Percentiles rank a stretch among this genome's conserved stretches.
phyloP scores from a whole-genome alignment of 495 filamentous ascomycete genomes.

The Penicilliopsis zonata region DNA sequence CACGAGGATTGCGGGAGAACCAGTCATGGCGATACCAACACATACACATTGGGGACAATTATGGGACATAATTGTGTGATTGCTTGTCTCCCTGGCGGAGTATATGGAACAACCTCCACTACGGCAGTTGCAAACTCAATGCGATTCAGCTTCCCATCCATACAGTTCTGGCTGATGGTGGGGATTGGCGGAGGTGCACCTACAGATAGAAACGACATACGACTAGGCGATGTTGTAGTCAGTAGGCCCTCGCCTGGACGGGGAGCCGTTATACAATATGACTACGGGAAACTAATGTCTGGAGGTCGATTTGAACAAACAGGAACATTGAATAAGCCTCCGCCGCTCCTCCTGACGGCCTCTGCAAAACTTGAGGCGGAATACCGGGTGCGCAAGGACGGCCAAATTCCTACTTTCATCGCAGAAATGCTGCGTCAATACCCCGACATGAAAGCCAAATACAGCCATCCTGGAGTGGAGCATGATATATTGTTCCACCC shows the following conservation, averaged over 20 bases:
- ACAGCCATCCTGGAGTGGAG: not conserved
- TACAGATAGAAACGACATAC: conserved; percentile 19
- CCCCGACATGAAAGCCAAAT: too few relatives aligned
- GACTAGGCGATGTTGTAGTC: conserved; percentile 30
- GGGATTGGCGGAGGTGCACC: conserved; percentile 34
- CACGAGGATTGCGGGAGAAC: conserved; percentile 1
- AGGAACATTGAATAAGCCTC: conserved; percentile 11
- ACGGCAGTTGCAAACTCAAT: conserved; percentile 18
- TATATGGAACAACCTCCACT: conserved; percentile 18
- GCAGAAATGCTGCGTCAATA: not conserved
- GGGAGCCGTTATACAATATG: conserved; percentile 9
- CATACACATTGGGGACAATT: conserved; percentile 21
- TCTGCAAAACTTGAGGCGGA: conserved; percentile 6
- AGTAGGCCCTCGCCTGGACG: conserved; percentile 4
- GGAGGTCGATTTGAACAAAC: conserved; percentile 7
- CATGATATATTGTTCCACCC: conserved; percentile 11
- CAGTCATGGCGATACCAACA: conserved; percentile 11
- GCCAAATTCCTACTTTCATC: conserved; percentile 4
- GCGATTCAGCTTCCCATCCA: conserved; percentile 19
- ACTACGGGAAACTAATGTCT: conserved; percentile 3
- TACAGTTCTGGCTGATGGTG: conserved; percentile 33
- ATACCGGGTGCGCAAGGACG: conserved; percentile 1
- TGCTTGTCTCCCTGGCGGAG: conserved; percentile 16
- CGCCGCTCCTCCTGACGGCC: conserved; percentile 8
- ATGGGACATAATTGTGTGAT: conserved; percentile 25